These are phyloP conservation scores for Hansenula sp. DNA, from an alignment of 1,139 yeast genomes.

Conservation along the genomic window DNA sequence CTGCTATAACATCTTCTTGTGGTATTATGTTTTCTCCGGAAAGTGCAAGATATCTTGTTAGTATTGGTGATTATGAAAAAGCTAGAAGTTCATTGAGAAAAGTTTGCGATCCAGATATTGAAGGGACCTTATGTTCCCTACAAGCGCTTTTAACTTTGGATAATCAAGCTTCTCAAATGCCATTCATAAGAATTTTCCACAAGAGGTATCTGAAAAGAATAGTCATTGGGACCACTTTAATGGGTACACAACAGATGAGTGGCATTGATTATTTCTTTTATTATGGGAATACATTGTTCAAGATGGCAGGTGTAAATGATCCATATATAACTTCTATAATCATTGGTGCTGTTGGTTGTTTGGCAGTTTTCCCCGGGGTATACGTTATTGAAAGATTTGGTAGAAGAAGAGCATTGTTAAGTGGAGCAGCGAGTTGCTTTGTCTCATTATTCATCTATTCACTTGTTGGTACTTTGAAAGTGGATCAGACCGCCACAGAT, in stretches of 20 bases:
- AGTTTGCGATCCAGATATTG: conserved; percentile 46
- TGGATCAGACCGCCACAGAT: conserved; percentile 31
- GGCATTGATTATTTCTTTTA: conserved; percentile 57
- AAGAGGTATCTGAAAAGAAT: conserved; percentile 42
- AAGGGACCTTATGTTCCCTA: conserved; percentile 57
- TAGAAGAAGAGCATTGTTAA: conserved; percentile 57
- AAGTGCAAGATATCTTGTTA: conserved; percentile 38
- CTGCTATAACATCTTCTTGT: conserved; percentile 28
- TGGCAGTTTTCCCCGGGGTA: conserved; percentile 68
- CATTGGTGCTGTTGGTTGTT: conserved; percentile 71
- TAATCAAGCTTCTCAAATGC: conserved; percentile 46
- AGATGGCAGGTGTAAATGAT: conserved; percentile 42
- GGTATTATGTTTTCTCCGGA: conserved; percentile 66
- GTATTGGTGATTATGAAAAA: conserved; percentile 47
- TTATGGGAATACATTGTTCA: conserved; percentile 51
- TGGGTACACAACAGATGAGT: conserved; percentile 48
- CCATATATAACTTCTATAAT: conserved; percentile 53
- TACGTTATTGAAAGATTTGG: conserved; percentile 67
- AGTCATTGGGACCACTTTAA: conserved; percentile 40
- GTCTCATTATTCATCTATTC: conserved; percentile 61
- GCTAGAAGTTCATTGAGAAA: conserved; percentile 41
- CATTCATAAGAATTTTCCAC: conserved; percentile 33
- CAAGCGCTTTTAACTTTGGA: conserved; percentile 62
- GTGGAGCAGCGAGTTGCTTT: conserved; percentile 61
- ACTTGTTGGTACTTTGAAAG: conserved; percentile 52